Evolutionary conservation across 2,329 filamentous ascomycete genomes (phyloP).

Genomic region (Exophiala alcalophila): DNA sequence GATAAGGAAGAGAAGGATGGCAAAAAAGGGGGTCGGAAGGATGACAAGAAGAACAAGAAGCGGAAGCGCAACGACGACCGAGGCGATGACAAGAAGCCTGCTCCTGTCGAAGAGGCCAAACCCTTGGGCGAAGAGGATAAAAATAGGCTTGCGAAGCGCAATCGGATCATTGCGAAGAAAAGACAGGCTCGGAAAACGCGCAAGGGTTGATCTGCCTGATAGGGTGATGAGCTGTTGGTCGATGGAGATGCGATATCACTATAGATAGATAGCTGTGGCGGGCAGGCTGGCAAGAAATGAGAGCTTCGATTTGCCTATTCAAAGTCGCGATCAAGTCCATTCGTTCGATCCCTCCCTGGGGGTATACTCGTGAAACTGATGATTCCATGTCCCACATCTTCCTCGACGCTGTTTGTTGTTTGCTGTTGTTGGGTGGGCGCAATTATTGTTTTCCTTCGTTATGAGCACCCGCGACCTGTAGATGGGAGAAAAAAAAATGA

Average conservation of each 20-base stretch:
- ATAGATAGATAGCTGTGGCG: not conserved
- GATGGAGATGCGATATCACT: not conserved
- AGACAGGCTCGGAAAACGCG: slow-evolving; percentile 66
- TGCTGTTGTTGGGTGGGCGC: too few species aligned
- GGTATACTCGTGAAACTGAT: not conserved
- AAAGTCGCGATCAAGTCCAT: not conserved
- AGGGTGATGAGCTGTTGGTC: not conserved
- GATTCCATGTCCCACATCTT: not conserved
- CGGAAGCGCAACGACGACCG: slow-evolving; percentile 34
- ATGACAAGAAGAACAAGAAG: slow-evolving; percentile 36
- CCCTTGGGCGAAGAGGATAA: slow-evolving; percentile 37
- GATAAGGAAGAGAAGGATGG: slow-evolving; percentile 37
- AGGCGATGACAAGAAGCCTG: slow-evolving; percentile 9
- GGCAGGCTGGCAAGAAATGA: too few species aligned
- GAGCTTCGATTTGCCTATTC: too few species aligned
- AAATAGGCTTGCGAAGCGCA: slow-evolving; percentile 60
- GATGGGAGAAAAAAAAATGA: not conserved
- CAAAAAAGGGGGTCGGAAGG: slow-evolving; percentile 15
- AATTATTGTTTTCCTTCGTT: slow-evolving; percentile 17
- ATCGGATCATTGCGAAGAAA: slow-evolving; percentile 83
- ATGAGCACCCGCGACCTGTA: slow-evolving; percentile 26
- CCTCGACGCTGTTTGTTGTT: too few species aligned
- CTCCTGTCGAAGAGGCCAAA: slow-evolving; percentile 4
- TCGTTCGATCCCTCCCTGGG: not conserved
- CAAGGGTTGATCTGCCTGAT: slow-evolving; percentile 44